Evolutionary conservation across 257 asterid species (phyloP), one percentile per base, ranked within the genome.

Genomic region (Rubia yunnanensis): DNA sequence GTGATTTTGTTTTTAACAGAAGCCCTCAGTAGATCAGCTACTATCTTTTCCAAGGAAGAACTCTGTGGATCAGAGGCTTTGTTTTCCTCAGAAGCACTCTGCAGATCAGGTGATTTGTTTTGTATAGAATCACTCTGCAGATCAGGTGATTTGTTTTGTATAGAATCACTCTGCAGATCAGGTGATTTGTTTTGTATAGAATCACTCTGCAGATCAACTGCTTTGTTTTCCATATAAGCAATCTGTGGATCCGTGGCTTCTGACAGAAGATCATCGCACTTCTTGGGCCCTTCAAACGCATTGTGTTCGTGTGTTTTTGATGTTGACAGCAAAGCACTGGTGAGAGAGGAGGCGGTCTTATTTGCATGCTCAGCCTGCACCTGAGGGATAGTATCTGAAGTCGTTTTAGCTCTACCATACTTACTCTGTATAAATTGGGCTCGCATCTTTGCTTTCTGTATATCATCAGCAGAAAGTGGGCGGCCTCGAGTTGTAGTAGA

Each of bases 381-480:
- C 64, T 75, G 73, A 52, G 65, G 70, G 68, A 66, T 72, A 1
- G 80, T 87, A 75, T 73, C 82, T 58, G 81, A 63, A 70, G 63
- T 53, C 18, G 76, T 36, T 64, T 56, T 71, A 74, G 75, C 72
- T 81, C 88, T 94, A 57, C 89, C 89, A 63, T 83, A 74, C 76
- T 82, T 94, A 73, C 72, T 86, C 83, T 86, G 87, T 91, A 88
- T 63, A 71, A 79, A 88, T 32, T 90, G 99, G 73, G 89, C 94
- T 58, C 99, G 96, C 89, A 90, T 78, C 81, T 94, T 94, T 15
- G 98, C 97, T 80, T 94, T 94, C 77, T 94, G 99, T 79, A 94
- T 94, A 73, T 90, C 99, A 75, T 94, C 99, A 38, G 98, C 99
- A n/a, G 99, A 94, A 77, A 94, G 99, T 56, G 99, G 99, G 54